These are phyloP conservation scores for Rhododendron griersonianum DNA, from an alignment of 148 eudicot genomes.

Conservation along the genomic window DNA sequence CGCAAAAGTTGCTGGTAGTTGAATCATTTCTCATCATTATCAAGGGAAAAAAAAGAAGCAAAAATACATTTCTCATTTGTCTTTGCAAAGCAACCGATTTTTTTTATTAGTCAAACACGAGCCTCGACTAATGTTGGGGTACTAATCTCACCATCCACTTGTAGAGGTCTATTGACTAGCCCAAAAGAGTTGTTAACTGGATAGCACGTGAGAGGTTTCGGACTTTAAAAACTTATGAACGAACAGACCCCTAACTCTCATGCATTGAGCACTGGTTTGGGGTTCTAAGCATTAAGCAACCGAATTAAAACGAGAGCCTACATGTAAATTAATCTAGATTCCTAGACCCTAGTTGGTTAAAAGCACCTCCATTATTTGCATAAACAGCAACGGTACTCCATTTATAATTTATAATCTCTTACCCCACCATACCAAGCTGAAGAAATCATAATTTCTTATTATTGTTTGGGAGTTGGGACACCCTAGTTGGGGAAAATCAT, in stretches of 20 bases:
- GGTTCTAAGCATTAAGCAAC: too few species aligned
- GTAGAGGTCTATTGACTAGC: too few species aligned
- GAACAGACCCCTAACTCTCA: too few species aligned
- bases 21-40: neutral
- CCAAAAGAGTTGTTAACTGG: too few species aligned
- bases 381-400: neutral
- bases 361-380: neutral
- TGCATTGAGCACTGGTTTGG: too few species aligned
- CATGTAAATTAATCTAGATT: neutral
- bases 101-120: too few species aligned
- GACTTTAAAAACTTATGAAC: too few species aligned
- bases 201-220: too few species aligned
- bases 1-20: neutral
- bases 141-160: too few species aligned
- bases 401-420: neutral
- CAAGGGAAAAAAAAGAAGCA: neutral
- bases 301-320: neutral
- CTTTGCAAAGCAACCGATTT: neutral
- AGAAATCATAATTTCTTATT: neutral
- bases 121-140: too few species aligned
- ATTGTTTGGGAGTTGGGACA: neutral
- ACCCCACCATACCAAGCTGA: neutral
- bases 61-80: neutral
- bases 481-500: neutral
- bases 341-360: neutral